Conservation (phyloP, 345 rosid species). For the Populus simonii region DNA sequence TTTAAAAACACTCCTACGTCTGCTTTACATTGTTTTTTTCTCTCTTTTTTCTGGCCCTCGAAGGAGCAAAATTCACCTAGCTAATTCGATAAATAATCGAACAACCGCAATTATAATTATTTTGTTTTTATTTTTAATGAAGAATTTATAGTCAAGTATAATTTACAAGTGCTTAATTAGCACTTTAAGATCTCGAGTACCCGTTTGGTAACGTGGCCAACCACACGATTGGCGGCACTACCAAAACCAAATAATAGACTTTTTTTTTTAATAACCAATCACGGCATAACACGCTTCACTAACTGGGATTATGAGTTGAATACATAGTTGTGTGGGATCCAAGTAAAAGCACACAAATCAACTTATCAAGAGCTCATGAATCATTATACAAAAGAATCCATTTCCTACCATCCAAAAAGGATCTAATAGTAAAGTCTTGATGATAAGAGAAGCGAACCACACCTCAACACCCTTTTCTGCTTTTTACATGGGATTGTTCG, state of each 20-base stretch:
- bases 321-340: conserved; percentile 2
- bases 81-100: no score
- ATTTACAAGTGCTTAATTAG: neutral
- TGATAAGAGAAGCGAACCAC: conserved; percentile 9
- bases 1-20: no score
- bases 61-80: no score
- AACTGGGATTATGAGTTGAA: neutral
- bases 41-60: no score
- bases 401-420: conserved; percentile 30
- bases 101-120: no score
- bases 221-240: no score
- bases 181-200: neutral
- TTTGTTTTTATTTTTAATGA: neutral
- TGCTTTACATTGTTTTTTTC: no score
- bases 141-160: no score
- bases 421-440: neutral
- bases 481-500: neutral
- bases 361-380: conserved; percentile 12
- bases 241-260: no score
- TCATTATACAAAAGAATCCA: conserved; percentile 25
- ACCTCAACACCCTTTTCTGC: neutral
- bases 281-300: neutral
- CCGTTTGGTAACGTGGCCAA: no score
- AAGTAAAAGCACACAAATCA: neutral
- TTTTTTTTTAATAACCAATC: neutral